Percentiles rank a stretch among this genome's conserved stretches.
Conservation (phyloP, 176 grass and related monocot species). For the Aechmea fasciata region DNA sequence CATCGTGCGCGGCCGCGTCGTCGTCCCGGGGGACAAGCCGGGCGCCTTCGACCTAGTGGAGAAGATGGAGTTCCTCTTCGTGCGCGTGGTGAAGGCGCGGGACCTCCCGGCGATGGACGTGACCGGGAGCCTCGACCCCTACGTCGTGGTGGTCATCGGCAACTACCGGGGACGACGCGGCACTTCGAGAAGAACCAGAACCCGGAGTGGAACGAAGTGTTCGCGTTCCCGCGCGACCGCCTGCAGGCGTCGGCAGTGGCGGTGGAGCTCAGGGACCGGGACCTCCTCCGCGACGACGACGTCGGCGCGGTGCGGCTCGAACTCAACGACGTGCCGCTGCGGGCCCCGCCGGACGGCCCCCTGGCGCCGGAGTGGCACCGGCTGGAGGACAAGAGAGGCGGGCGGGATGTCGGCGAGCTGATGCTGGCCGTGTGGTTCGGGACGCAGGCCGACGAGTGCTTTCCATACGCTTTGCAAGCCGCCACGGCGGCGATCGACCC, state of each 20-base stretch:
- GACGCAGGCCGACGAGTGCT: constrained; percentile 92
- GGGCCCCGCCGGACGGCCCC: constrained; percentile 87
- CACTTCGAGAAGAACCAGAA: constrained; percentile 58
- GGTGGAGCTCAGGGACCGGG: constrained; percentile 71
- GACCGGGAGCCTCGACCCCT: constrained; percentile 83
- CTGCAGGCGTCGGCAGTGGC: constrained; percentile 44
- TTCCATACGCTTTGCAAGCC: constrained; percentile 60
- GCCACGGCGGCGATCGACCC: constrained; percentile 33
- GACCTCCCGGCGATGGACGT: constrained; percentile 71
- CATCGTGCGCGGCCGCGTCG: constrained; percentile 60
- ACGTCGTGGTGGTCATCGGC: constrained; percentile 59
- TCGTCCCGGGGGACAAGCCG: constrained; percentile 52
- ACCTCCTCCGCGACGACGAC: constrained; percentile 46
- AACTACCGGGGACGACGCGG: constrained; percentile 64
- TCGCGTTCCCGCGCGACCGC: constrained; percentile 66
- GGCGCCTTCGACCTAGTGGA: constrained; percentile 89
- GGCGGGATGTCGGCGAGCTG: constrained; percentile 62
- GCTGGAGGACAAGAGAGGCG: constrained; percentile 70
- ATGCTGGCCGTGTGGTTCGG: constrained; percentile 92
- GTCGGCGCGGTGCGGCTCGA: constrained; percentile 51
- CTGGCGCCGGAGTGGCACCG: constrained; percentile 89
- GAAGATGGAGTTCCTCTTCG: constrained; percentile 89
- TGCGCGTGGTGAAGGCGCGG: constrained; percentile 84
- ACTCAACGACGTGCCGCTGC: constrained; percentile 61
- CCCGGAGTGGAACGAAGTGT: constrained; percentile 91